Conservation (phyloP, 1,284 basidiomycete genomes). For the Moesziomyces sp. region DNA sequence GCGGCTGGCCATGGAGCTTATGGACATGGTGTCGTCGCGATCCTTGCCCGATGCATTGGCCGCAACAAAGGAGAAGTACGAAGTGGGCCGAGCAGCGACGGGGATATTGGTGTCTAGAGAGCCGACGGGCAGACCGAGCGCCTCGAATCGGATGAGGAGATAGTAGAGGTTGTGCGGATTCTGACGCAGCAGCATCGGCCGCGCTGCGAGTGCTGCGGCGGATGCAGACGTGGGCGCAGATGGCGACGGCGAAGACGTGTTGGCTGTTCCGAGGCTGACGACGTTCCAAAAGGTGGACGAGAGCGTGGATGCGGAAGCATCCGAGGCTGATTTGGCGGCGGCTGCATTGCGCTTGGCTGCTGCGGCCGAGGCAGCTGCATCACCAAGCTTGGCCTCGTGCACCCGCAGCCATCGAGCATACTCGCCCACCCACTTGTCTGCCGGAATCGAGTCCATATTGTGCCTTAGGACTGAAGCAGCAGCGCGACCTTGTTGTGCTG, state of each 20-base stretch:
- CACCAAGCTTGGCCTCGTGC: slow-evolving; percentile 55
- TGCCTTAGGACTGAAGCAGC: neutral
- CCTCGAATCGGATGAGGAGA: slow-evolving; percentile 85
- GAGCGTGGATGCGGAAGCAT: slow-evolving; percentile 4
- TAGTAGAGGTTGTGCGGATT: slow-evolving; percentile 88
- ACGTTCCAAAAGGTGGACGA: slow-evolving; percentile 44
- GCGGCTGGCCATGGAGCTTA: slow-evolving; percentile 80
- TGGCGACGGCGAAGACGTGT: neutral
- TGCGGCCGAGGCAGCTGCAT: slow-evolving; percentile 19
- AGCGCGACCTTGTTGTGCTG: neutral
- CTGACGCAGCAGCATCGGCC: slow-evolving; percentile 73
- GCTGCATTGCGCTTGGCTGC: slow-evolving; percentile 10
- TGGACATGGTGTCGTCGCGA: slow-evolving; percentile 75
- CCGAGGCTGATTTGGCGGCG: neutral
- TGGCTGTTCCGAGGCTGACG: slow-evolving; percentile 32
- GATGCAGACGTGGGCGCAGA: neutral
- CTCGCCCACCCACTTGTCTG: slow-evolving; percentile 53
- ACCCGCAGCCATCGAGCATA: slow-evolving; percentile 54
- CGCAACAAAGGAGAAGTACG: slow-evolving; percentile 68
- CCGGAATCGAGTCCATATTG: slow-evolving; percentile 50
- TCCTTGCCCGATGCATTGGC: slow-evolving; percentile 25
- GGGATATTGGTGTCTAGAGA: slow-evolving; percentile 77
- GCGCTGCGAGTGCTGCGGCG: slow-evolving; percentile 3
- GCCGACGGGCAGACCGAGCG: slow-evolving; percentile 77
- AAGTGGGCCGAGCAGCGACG: slow-evolving; percentile 70